Evolutionary conservation across 2,329 filamentous ascomycete species (phyloP), one percentile per base, ranked within the genome.

Genomic region (Coniochaeta sp.): DNA sequence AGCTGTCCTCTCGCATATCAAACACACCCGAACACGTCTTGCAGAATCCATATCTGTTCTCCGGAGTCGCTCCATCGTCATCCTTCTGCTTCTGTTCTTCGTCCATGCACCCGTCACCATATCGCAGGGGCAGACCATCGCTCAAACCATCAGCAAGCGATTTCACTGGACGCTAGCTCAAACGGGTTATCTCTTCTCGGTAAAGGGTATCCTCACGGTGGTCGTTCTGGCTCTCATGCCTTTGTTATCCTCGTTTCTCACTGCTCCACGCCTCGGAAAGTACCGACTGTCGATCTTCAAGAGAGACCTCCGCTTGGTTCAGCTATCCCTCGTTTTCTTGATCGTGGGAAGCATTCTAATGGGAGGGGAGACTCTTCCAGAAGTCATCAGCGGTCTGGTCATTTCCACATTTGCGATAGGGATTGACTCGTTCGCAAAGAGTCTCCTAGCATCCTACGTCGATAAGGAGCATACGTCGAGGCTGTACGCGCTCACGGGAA

Each of bases 71-170:
- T 73, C 72, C 55, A 66, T 78, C 2, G 68, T 70, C 12, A 68
- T 78, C 36, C 67, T 76, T 34, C 67, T 79, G 1, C 64, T 74
- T 19, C 71, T 70, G 0, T 77, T 77, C 57, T 68, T 79, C 16
- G 68, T 77, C 47, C 67, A 71, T 58, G 71, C 69, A 40, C 73
- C 75, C 12, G 65, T 76, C n/a, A 66, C 67, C 58, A 63, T 69
- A 0, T 72, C 74, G 6, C 72, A 74, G 62, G 69, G 70, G 14
- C 66, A 65, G 7, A 75, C 70, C 0, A 65, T 79, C 32, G 67
- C 72, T 4, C 77, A 79, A 65, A 76, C 76, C 44, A 65, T 79
- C 59, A 77, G 74, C 71, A 78, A 76, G 59, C 68, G 77, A 60
- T 79, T 78, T 54, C 70, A 70, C 56, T 79, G 76, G 76, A 72